Base-by-base conservation (phyloP, 179 eudicot genomes). In the Heliamphora ciliata region DNA sequence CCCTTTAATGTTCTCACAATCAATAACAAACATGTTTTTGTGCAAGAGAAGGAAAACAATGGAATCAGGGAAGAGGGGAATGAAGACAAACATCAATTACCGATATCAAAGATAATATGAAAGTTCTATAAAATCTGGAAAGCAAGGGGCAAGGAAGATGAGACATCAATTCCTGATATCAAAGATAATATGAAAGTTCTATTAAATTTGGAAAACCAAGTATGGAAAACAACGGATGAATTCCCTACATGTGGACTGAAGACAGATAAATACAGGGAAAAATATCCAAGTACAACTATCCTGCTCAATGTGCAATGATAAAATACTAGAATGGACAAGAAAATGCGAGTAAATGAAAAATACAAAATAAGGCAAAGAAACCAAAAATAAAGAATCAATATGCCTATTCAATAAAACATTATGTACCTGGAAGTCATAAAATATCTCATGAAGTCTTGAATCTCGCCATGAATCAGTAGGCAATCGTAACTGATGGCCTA, bases 401-500 rank as follows among this genome's bases (percentile, higher is more conserved):
- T 17, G 40, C n/a, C 9, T 9, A 14, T 14, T 56, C 40, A 56
- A 15, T 9, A 50, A 48, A 0, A 40, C 52, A 73, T 82, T 74
- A 56, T 15, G 40, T 91, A 96, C 99, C 99, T 94, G 99, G 84
- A 91, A 87, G 79, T 94, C 92, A 83, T 87, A 85, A 81, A 94
- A 90, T 83, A 88, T 81, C 85, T 94, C 94, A 10, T 87, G 80
- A 59, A 91, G 82, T 81, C 88, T 91, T 77, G 92, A 85, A 65
- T 83, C 84, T 71, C 75, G 84, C 73, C 79, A 72, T 71, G 82
- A 70, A 40, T 90, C 93, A 64, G 86, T 83, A 50, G 94, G 92
- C 17, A 91, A 91, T 76, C 78, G 85, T 83, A 94, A 82, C 87
- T 96, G 99, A 78, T 86, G 84, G 69, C 96, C 90, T 79, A 91